Conservation (phyloP, 257 asterid genomes). For the Solanum pimpinellifolium region DNA sequence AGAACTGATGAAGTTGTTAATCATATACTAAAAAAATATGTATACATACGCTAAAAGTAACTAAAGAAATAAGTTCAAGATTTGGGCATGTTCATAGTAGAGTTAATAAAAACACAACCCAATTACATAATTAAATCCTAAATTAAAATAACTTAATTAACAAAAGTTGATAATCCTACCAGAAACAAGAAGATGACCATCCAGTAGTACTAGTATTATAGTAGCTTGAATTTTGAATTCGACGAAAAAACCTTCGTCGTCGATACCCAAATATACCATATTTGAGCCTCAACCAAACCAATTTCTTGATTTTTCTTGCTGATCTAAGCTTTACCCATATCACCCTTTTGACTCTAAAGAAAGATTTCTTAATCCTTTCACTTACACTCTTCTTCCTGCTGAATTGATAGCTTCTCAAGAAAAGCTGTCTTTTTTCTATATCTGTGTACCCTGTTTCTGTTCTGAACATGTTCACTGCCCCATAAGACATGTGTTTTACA, state of each 20-base stretch:
- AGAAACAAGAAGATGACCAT: slow-evolving; percentile 24
- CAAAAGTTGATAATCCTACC: slow-evolving; percentile 6
- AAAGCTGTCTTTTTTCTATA: slow-evolving; percentile 65
- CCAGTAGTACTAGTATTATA: neutral
- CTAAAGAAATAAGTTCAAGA: neutral
- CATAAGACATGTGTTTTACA: slow-evolving; percentile 3
- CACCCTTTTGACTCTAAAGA: slow-evolving; percentile 40
- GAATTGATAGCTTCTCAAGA: slow-evolving; percentile 79
- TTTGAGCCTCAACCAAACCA: slow-evolving; percentile 44
- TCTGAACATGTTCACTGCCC: slow-evolving; percentile 17
- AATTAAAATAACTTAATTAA: neutral
- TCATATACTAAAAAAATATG: neutral
- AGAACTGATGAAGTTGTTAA: neutral
- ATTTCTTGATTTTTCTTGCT: slow-evolving; percentile 30
- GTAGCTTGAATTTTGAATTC: slow-evolving; percentile 3
- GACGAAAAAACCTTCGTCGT: slow-evolving; percentile 26
- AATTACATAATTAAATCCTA: neutral
- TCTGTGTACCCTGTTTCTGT: slow-evolving; percentile 31
- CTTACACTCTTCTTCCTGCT: slow-evolving; percentile 52
- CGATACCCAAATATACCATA: slow-evolving; percentile 35
- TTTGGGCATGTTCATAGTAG: neutral
- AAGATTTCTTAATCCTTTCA: slow-evolving; percentile 39
- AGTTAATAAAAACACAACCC: neutral
- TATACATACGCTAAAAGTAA: neutral
- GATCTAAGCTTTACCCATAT: slow-evolving; percentile 32